Conservation (phyloP, 139 green algal species). For the Chlamydomonas sp. region DNA sequence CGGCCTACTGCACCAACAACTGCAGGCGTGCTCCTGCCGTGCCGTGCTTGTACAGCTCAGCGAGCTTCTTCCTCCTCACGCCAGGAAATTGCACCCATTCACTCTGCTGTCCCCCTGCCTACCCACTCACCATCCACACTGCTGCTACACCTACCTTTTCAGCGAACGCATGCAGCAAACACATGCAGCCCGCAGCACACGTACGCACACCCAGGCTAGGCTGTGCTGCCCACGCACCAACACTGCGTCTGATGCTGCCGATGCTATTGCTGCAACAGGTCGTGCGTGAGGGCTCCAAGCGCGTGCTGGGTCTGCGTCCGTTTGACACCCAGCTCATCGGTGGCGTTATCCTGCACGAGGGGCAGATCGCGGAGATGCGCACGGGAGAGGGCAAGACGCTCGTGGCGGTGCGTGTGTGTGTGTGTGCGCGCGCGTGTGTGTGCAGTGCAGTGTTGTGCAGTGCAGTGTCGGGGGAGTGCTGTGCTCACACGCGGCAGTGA, state of each 20-base stretch:
- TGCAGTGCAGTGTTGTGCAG: no score
- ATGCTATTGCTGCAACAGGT: constrained; percentile 53
- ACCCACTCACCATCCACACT: no score
- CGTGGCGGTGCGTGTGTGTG: constrained; percentile 89
- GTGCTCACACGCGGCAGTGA: no score
- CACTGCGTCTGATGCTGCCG: neutral
- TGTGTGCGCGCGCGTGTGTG: no score
- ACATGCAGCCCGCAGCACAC: neutral
- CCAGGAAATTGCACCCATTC: no score
- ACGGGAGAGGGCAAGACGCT: constrained; percentile 97
- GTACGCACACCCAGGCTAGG: neutral
- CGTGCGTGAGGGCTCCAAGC: constrained; percentile 81
- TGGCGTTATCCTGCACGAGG: constrained; percentile 87
- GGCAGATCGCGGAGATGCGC: constrained; percentile 89
- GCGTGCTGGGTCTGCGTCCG: constrained; percentile 90
- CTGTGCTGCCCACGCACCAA: neutral
- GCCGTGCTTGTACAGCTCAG: no score
- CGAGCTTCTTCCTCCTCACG: no score
- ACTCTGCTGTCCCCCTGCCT: no score
- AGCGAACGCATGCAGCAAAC: neutral
- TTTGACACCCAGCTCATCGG: constrained; percentile 99
- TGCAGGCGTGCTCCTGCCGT: no score
- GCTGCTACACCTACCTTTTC: neutral
- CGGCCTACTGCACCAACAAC: no score
- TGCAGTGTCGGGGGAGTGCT: no score